phyloP scores from a whole-genome alignment of 768 basidiomycete genomes.

The Wakefieldia striispora region DNA sequence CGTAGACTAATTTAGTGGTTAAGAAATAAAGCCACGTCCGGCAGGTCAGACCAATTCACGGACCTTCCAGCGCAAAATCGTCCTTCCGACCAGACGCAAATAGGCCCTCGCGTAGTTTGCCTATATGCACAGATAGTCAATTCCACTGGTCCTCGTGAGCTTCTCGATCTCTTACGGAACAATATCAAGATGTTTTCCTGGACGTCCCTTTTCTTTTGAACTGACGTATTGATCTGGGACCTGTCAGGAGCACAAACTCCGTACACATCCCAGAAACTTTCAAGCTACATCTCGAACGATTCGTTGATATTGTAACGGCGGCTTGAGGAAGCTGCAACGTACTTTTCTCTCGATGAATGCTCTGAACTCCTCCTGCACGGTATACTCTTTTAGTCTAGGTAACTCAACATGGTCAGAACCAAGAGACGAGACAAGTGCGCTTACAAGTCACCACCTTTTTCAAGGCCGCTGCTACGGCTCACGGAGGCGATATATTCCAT shows the following conservation, averaged over 20 bases:
- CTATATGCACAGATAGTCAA: constrained; percentile 34
- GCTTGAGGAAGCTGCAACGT: constrained; percentile 4
- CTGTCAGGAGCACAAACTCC: constrained; percentile 16
- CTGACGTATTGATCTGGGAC: constrained; percentile 9
- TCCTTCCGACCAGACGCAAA: constrained; percentile 59
- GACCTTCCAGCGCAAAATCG: constrained; percentile 67
- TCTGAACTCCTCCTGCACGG: constrained; percentile 66
- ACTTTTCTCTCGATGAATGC: constrained; percentile 67
- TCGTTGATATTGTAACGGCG: neutral
- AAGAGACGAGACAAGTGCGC: constrained; percentile 23
- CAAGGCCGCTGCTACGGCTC: constrained; percentile 74
- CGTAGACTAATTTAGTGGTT: constrained; percentile 50
- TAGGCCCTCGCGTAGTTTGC: constrained; percentile 76
- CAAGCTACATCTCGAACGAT: constrained; percentile 38
- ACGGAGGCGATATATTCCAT: constrained; percentile 72
- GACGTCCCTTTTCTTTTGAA: constrained; percentile 42
- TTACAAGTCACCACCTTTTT: constrained; percentile 74
- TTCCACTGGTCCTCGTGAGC: neutral
- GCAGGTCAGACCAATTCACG: constrained; percentile 6
- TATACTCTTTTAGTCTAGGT: constrained; percentile 56
- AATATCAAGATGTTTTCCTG: constrained; percentile 71
- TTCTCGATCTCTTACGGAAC: constrained; percentile 50
- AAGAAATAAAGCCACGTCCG: neutral
- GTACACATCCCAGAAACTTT: constrained; percentile 44
- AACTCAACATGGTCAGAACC: constrained; percentile 24